phyloP scores from a whole-genome alignment of 2,329 filamentous ascomycete species.

The Sporothrix humicola region DNA sequence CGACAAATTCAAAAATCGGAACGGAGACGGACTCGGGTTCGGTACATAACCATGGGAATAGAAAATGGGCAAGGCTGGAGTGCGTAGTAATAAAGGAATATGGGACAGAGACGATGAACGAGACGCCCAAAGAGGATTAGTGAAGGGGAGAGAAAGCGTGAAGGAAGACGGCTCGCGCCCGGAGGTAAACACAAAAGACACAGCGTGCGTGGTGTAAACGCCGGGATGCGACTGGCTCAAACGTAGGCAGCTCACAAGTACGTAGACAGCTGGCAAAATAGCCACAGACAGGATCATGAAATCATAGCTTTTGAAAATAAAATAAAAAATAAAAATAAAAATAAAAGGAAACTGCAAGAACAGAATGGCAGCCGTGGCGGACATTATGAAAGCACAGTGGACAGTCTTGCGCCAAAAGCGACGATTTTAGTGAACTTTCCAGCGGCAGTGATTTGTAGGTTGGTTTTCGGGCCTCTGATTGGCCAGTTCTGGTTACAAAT shows the following conservation, averaged over 20 bases:
- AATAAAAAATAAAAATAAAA: neutral
- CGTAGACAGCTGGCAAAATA: no score
- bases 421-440: neutral
- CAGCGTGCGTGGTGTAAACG: neutral
- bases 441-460: neutral
- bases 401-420: neutral
- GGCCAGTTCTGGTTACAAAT: neutral
- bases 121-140: neutral
- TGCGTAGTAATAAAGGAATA: neutral
- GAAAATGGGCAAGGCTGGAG: neutral
- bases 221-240: neutral
- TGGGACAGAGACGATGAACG: neutral
- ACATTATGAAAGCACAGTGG: neutral
- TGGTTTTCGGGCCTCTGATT: neutral
- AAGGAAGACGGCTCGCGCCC: neutral
- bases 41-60: neutral
- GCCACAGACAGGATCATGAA: neutral
- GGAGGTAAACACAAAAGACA: neutral
- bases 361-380: neutral
- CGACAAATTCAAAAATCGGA: conserved; percentile 6
- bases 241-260: no score
- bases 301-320: neutral
- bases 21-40: conserved; percentile 16
- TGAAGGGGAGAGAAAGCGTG: neutral
- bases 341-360: neutral